Evolutionary conservation across 2,329 filamentous ascomycete species (phyloP), one percentile per base, ranked within the genome.

Genomic region (Diaporthe helianthi): DNA sequence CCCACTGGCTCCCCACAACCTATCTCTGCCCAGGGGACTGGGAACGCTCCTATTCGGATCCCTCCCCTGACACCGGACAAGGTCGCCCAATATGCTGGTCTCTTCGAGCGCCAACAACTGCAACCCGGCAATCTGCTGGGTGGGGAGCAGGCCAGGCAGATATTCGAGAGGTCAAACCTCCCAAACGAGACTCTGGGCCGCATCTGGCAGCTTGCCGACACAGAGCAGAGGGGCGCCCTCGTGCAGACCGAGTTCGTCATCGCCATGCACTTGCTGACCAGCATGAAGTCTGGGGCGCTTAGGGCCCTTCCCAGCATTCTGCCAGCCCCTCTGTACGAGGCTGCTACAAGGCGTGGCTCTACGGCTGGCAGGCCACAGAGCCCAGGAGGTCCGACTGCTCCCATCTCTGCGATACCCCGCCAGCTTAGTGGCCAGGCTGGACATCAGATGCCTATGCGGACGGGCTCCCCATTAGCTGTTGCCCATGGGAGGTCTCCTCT

Each of bases 181-280:
- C 92, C 95, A 6, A 98, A 97, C 78, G 94, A 98, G 75, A 87
- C 92, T 13, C 85, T 99, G 38, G 94, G 94, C n/a, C 90, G 92
- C 74, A 98, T 99, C 82, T 99, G 96, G 96, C 94, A 92, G 75
- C 86, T 99, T 71, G 92, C 94, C 26, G 96, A 99, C 78, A 96
- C 93, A 0, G 94, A 98, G 80, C 94, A 97, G 81, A 90, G 94
- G 65, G 96, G 96, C 63, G 90, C 92, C 38, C 85, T 99, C 44
- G 92, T 94, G 69, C 86, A 90, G 75, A 95, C 94, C 17, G 96
- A 98, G 76, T 99, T 99, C 78, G 92, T 97, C 77, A 97, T 99
- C 76, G 96, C 96, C 54, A 99, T 99, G 96, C 96, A 99, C 79
- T 84, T 99, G 71, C 86, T 99, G 72, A 95, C 93, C 17, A 97